Base-by-base conservation (phyloP, 1,284 basidiomycete species). In the Sporisorium reilianum region DNA sequence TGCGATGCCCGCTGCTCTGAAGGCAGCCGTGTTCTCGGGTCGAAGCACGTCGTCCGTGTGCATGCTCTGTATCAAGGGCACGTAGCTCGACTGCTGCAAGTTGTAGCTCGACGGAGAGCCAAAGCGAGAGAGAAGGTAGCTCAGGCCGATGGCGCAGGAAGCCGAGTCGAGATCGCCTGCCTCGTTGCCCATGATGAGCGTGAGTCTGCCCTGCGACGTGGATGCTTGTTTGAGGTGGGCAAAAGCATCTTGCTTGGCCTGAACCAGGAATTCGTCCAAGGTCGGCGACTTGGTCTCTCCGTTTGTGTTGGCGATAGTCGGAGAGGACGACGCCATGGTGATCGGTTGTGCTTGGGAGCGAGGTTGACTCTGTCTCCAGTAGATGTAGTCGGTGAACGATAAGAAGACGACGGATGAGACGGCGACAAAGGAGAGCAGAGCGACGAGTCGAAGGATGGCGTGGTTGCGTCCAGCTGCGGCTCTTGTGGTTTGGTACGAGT, bases 51-150 rank as follows among this genome's bases (percentile, higher is more conserved):
- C 88, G 83, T 94, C 93, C 1, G 87, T 84, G 6, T 89, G 89
- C 0, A 89, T 87, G 0, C 91, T 92, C 69, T 92, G 91, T 57
- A 93, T 86, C 34, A 98, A 87, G 0, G 96, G 89, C 22, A 95
- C 88, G n/a, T 75, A 82, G 12, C 28, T 59, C 11, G 77, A 65
- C 18, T n/a, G 28, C 3, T 46, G 40, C 22, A 80, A 51, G n/a
- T 55, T 38, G 50, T 73, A 62, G 26, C 55, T 38, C 7, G 56
- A 34, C 2, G 58, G 57, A 14, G 62, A 8, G 8, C 70, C 63
- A 28, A 74, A 78, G 20, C 65, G 59, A 14, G 80, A 58, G 16
- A 84, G 64, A 18, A 84, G 66, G 40, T 83, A 82, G 54, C 73
- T 66, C 11, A 81, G 58, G 2, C 73, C 64, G 49, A 84, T 78